These are phyloP conservation scores for Ormosia semicastrata DNA, from an alignment of 306 rosid species.

Conservation along the genomic window DNA sequence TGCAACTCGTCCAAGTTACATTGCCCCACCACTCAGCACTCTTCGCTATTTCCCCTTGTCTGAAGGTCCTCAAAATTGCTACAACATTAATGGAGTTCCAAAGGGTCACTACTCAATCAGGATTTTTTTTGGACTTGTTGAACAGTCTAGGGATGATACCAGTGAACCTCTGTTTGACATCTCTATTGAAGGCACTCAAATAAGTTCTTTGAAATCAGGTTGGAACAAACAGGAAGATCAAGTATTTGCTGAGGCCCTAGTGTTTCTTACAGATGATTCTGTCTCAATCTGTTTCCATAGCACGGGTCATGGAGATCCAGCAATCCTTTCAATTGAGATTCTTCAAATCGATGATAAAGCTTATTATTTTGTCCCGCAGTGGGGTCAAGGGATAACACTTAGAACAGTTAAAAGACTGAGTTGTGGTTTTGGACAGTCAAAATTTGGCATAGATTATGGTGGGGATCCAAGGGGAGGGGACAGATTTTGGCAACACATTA, in stretches of 20 bases:
- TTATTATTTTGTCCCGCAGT: conserved; percentile 55
- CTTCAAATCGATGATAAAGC: conserved; percentile 80
- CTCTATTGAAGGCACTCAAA: conserved; percentile 86
- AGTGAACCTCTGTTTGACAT: conserved; percentile 81
- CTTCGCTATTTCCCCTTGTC: conserved; percentile 83
- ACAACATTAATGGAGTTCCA: conserved; percentile 64
- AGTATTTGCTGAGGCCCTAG: conserved; percentile 68
- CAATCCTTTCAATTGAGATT: conserved; percentile 87
- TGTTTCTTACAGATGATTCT: conserved; percentile 63
- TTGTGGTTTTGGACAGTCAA: conserved; percentile 77
- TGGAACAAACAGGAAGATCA: conserved; percentile 82
- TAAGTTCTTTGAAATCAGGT: conserved; percentile 75
- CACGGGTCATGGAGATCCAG: conserved; percentile 99
- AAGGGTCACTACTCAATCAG: conserved; percentile 83
- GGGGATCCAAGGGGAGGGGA: conserved; percentile 82
- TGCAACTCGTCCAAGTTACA: conserved; percentile 61
- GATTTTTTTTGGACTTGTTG: conserved; percentile 74
- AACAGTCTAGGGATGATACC: conserved; percentile 39
- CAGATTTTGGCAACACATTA: conserved; percentile 68
- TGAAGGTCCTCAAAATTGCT: conserved; percentile 90
- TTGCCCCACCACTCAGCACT: conserved; percentile 76
- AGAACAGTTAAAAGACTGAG: conserved; percentile 78
- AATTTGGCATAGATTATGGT: conserved; percentile 65
- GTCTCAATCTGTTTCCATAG: conserved; percentile 90
- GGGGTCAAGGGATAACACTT: conserved; percentile 60